A percentile compares a stretch with the other conserved stretches of the same genome.
Evolutionary conservation across 2,329 filamentous ascomycete genomes (phyloP).

Genomic region (Cadophora gregata): DNA sequence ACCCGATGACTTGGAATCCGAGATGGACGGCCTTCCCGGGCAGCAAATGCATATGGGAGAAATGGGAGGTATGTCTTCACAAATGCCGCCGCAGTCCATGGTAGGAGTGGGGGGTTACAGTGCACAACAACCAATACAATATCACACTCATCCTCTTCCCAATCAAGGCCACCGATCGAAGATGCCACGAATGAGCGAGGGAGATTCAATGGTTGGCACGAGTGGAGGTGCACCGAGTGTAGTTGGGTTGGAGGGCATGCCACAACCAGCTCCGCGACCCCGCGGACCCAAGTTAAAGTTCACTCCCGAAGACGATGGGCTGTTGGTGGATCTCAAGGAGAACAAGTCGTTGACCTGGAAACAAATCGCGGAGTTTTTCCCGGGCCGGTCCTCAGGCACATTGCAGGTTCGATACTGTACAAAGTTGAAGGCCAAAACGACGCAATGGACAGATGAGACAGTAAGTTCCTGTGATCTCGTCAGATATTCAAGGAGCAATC

Average conservation of each 20-base stretch:
- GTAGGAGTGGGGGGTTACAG: conserved; percentile 45
- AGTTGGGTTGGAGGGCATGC: conserved; percentile 88
- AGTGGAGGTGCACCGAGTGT: conserved; percentile 73
- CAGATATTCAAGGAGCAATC: conserved; percentile 12
- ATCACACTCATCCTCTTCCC: conserved; percentile 81
- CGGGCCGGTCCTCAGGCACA: conserved; percentile 86
- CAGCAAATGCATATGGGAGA: conserved; percentile 45
- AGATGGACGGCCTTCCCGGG: conserved; percentile 54
- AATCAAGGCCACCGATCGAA: conserved; percentile 74
- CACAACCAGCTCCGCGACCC: conserved; percentile 77
- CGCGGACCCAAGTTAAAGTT: conserved; percentile 93
- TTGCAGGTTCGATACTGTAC: conserved; percentile 94
- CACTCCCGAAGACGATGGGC: conserved; percentile 86
- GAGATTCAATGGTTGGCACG: conserved; percentile 50
- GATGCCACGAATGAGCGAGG: conserved; percentile 66
- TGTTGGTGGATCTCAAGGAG: conserved; percentile 90
- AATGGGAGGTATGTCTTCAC: conserved; percentile 54
- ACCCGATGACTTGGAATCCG: conserved; percentile 60
- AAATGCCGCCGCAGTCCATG: conserved; percentile 62
- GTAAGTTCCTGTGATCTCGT: conserved; percentile 59
- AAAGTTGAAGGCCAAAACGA: conserved; percentile 92
- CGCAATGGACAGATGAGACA: conserved; percentile 91
- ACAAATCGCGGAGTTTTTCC: conserved; percentile 96
- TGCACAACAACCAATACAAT: conserved; percentile 47
- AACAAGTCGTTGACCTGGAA: conserved; percentile 96